These are phyloP conservation scores for Leccinellum albellum DNA, from an alignment of 768 basidiomycete genomes.

Conservation along the genomic window DNA sequence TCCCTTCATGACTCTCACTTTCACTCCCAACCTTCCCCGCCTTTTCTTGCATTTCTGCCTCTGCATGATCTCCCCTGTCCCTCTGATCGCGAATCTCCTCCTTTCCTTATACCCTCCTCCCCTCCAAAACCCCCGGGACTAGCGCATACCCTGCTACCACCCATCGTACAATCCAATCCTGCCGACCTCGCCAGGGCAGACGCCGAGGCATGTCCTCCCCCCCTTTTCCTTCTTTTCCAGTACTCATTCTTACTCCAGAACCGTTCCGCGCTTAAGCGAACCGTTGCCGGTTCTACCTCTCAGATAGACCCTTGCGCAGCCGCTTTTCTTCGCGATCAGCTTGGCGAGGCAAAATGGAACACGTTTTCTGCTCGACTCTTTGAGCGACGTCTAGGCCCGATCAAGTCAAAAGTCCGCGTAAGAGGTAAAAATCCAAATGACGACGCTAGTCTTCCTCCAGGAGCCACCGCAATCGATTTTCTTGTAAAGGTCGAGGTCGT, in stretches of 20 bases:
- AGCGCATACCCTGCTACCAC: slow-evolving; percentile 31
- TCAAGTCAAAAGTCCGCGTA: slow-evolving; percentile 35
- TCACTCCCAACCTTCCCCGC: slow-evolving; percentile 23
- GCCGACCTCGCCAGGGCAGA: slow-evolving; percentile 25
- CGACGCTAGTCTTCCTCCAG: slow-evolving; percentile 26
- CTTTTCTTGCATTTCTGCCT: slow-evolving; percentile 24
- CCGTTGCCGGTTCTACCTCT: slow-evolving; percentile 16
- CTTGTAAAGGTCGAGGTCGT: slow-evolving; percentile 52
- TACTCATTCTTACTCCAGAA: slow-evolving; percentile 22
- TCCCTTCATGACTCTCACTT: slow-evolving; percentile 27
- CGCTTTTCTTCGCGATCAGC: slow-evolving; percentile 42
- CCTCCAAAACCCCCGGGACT: slow-evolving; percentile 22
- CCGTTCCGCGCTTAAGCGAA: slow-evolving; percentile 27
- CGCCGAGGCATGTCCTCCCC: slow-evolving; percentile 18
- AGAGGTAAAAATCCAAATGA: slow-evolving; percentile 30
- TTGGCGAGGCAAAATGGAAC: slow-evolving; percentile 42
- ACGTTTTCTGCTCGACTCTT: slow-evolving; percentile 47
- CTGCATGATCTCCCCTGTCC: slow-evolving; percentile 25
- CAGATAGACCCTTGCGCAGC: slow-evolving; percentile 43
- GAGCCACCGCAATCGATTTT: slow-evolving; percentile 47
- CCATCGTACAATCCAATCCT: slow-evolving; percentile 34
- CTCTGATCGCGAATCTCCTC: slow-evolving; percentile 10
- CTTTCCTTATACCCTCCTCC: slow-evolving; percentile 19
- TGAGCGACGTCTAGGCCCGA: slow-evolving; percentile 40
- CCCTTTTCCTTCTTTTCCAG: neutral